Base-by-base conservation (phyloP, 2,329 filamentous ascomycete species). In the Lasiodiplodia hormozganensis region DNA sequence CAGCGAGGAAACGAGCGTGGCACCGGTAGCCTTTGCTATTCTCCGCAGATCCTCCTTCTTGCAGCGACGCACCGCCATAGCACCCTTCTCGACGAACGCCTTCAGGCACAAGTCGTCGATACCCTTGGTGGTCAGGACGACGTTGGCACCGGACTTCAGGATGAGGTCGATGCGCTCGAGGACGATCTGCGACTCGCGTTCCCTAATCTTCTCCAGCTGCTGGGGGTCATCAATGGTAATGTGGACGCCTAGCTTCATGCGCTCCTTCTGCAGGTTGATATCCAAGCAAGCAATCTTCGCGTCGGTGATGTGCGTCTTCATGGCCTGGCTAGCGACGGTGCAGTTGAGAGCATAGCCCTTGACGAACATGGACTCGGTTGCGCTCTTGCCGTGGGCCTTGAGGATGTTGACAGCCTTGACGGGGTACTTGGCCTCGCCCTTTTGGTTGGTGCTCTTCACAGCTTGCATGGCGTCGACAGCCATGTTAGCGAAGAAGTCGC, bases 331-430 rank as follows among this genome's bases (percentile, higher is more conserved):
- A 67, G 96, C 96, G 69, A 99, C 94, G 47, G 96, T 99, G 86
- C 96, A 99, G 87, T 99, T 99, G 76, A 99, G 85, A 69, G 96
- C 96, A 79, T 99, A 99, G 68, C 96, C 96, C 85, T 96, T 97
- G 77, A 99, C 90, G 58, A 99, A 85, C 28, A 96, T 82, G 12
- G 94, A 97, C 83, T 99, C 96, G 51, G 89, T 88, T 23, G 90
- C 88, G 76, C 93, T 93, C 87, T 98, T 97, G 77, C 96, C 96
- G 80, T 99, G 96, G 47, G 96, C 96, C 85, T 99, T 99, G 73
- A 99, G 90, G 70, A 99, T 93, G 81, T 99, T 99, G 80, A 99
- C 96, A 23, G 96, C 96, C 87, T 99, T 99, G 77, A 99, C 96
- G 4, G 96, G 96, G 82, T 98, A 99, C 84, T 97, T 99, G 79